These are phyloP conservation scores for Salix dunnii DNA, from an alignment of 345 rosid species.

Conservation along the genomic window DNA sequence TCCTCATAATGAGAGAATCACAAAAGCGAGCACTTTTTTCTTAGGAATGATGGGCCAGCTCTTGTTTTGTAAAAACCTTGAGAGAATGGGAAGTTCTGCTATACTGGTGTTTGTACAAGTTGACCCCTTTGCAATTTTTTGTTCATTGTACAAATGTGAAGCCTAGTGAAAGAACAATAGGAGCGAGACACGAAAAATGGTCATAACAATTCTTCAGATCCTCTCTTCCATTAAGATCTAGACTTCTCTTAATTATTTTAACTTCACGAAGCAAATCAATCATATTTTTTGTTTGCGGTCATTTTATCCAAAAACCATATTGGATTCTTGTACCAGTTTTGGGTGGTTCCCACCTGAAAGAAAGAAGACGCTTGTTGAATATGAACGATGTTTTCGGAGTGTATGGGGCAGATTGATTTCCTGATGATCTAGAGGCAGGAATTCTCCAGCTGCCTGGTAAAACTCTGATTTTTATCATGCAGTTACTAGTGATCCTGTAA, in stretches of 20 bases:
- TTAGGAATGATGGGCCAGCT: constrained; percentile 5
- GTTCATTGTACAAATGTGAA: constrained; percentile 25
- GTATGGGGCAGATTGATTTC: too few relatives aligned
- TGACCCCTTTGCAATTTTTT: neutral
- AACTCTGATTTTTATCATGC: too few relatives aligned
- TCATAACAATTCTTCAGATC: neutral
- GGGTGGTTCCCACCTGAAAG: neutral
- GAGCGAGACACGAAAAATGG: neutral
- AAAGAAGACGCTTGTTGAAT: neutral
- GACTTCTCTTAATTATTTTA: too few relatives aligned
- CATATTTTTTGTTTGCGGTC: too few relatives aligned
- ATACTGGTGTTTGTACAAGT: constrained; percentile 14
- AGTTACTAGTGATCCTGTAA: too few relatives aligned
- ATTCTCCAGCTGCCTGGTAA: too few relatives aligned
- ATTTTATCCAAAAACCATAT: too few relatives aligned
- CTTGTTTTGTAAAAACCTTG: constrained; percentile 12
- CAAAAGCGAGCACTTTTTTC: constrained; percentile 12
- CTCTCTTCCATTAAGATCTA: neutral
- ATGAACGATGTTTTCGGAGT: too few relatives aligned
- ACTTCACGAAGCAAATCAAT: too few relatives aligned
- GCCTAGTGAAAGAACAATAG: neutral
- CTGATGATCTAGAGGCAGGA: too few relatives aligned
- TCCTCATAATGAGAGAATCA: constrained; percentile 16
- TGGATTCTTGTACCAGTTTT: neutral
- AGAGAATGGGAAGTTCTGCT: constrained; percentile 10